Evolutionary conservation across 805 yeast genomes (phyloP), one percentile per base, ranked within the genome.

Genomic region (Tetrapisispora nanseiensis): DNA sequence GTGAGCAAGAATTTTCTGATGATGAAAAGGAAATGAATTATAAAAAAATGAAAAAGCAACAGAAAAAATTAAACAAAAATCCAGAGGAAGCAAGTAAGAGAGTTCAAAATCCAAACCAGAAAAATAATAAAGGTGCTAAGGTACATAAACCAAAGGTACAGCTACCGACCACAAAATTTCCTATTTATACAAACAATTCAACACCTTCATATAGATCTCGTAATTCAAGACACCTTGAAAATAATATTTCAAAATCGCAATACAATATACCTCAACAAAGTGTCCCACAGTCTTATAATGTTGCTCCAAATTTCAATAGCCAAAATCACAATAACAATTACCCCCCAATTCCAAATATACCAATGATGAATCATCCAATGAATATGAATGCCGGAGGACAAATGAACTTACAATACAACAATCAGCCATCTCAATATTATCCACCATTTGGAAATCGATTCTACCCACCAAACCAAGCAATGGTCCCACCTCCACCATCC

Each of bases 1-100:
- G 84, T 24, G 97, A 92, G 59, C 95, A 86, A 59, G 97, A 90
- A 57, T 90, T 81, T 51, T 85, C 96, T 1, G 97, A 92, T 59
- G 97, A 92, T 61, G 97, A 90, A 57, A 76, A 75, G 46, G 97
- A 92, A 59, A 74, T 78, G 51, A 80, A 75, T 28, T 75, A 75
- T 35, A 89, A 82, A 56, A 75, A 72, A 41, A 62, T 70, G 19
- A 79, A 73, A 59, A 85, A 82, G 62, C 74, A 73, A 45, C 75
- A 75, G 62, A 76, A 74, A 51, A 71, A 69, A 46, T 70, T 66
- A 46, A 69, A 64, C 43, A 29, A 30, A 22, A 64, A 49, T 45
- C 59, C 54, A 9, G 18, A 18, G 4, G 20, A 2, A 2, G 12
- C 38, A 5, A 16, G 15, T 44, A 64, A 49, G 45, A 60, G 55